A percentile compares a stretch with the other conserved stretches of the same genome.
Conservation (phyloP, 495 filamentous ascomycete genomes). For the Baudoinia panamericana region DNA sequence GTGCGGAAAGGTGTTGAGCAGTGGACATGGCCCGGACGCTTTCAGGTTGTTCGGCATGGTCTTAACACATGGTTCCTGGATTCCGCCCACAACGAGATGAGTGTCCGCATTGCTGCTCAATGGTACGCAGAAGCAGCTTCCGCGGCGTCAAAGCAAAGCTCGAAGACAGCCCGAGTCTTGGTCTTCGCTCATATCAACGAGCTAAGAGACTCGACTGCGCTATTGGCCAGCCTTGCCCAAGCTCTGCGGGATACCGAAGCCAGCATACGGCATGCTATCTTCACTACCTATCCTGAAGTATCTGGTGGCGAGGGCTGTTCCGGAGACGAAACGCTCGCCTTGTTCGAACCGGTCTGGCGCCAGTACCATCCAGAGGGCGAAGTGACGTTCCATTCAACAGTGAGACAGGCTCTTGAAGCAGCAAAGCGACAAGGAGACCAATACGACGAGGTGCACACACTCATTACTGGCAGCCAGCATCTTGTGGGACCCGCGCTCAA, state of each 20-base stretch:
- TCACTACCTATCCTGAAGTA: conserved; percentile 18
- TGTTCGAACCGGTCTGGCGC: conserved; percentile 4
- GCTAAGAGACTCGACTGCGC: conserved; percentile 27
- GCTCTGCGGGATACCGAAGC: conserved; percentile 21
- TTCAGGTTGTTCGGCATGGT: conserved; percentile 30
- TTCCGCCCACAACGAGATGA: conserved; percentile 38
- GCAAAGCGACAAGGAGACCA: background rate
- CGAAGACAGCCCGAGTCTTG: background rate
- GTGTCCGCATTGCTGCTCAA: conserved; percentile 29
- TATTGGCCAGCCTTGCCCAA: conserved; percentile 26
- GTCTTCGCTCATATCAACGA: conserved; percentile 34
- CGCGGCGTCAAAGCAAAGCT: background rate
- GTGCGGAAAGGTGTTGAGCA: conserved; percentile 29
- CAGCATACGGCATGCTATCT: conserved; percentile 24
- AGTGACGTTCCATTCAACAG: conserved; percentile 3
- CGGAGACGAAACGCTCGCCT: background rate
- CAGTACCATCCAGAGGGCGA: background rate
- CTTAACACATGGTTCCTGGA: conserved; percentile 35
- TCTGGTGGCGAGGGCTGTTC: background rate
- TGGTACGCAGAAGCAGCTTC: conserved; percentile 30
- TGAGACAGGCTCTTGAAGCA: conserved; percentile 1
- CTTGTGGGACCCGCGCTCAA: conserved; percentile 8
- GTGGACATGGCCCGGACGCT: conserved; percentile 35
- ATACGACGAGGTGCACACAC: background rate
- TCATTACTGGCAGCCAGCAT: conserved; percentile 16